phyloP scores from a whole-genome alignment of 2,329 filamentous ascomycete species.

The Ceratocystiopsis brevicomis region DNA sequence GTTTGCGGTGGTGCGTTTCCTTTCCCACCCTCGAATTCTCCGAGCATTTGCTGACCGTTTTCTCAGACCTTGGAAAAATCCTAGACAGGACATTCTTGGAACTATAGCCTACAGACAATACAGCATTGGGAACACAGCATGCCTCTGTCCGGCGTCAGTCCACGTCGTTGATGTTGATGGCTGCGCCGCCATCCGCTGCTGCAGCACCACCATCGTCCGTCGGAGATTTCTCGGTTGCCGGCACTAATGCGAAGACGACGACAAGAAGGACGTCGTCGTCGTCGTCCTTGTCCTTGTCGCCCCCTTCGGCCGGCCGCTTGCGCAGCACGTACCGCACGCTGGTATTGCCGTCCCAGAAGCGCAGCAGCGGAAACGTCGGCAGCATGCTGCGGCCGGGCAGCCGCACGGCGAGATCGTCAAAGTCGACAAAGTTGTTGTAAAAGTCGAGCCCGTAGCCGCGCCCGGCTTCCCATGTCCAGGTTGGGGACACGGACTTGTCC shows the following conservation, averaged over 20 bases:
- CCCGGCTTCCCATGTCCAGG: conserved; percentile 35
- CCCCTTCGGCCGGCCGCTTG: conserved; percentile 49
- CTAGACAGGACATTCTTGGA: no score
- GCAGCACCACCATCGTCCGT: conserved; percentile 13
- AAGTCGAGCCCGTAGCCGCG: conserved; percentile 44
- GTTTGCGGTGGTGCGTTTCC: conserved; percentile 43
- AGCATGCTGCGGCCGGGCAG: conserved; percentile 51
- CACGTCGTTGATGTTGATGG: conserved; percentile 23
- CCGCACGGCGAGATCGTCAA: conserved; percentile 50
- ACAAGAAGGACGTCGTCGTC: not conserved
- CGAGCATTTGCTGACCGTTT: no score
- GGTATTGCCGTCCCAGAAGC: conserved; percentile 69
- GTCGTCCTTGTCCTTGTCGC: conserved; percentile 35
- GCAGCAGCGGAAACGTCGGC: conserved; percentile 36
- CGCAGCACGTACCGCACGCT: conserved; percentile 74
- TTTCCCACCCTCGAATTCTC: no score
- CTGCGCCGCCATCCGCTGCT: conserved; percentile 6
- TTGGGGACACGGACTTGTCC: conserved; percentile 22
- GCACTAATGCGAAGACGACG: no score
- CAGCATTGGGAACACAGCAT: not conserved
- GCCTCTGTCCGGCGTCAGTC: conserved; percentile 15
- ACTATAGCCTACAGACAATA: not conserved
- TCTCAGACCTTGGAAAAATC: no score
- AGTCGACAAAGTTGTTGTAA: conserved; percentile 84
- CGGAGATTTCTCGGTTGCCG: conserved; percentile 18